Conservation (phyloP, 345 rosid genomes). For the Moricandia arvensis region DNA sequence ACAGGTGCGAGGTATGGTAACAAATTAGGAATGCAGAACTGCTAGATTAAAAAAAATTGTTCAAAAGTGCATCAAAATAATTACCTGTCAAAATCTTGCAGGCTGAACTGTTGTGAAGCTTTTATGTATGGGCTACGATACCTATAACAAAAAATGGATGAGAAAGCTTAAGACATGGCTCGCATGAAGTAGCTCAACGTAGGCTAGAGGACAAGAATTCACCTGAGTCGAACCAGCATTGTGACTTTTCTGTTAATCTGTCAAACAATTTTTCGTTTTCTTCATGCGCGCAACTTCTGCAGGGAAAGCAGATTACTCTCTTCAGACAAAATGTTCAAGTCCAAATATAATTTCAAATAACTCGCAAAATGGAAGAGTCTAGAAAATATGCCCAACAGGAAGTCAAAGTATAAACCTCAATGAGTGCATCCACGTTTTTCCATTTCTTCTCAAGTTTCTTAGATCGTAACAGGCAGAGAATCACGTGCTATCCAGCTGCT, state of each 20-base stretch:
- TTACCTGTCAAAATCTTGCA: slow-evolving; percentile 57
- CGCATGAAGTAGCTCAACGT: slow-evolving; percentile 2
- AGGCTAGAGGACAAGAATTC: slow-evolving; percentile 20
- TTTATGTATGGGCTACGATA: slow-evolving; percentile 68
- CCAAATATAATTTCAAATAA: background rate
- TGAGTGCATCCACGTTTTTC: slow-evolving; percentile 92
- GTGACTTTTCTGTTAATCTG: slow-evolving; percentile 91
- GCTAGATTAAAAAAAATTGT: slow-evolving; percentile 1
- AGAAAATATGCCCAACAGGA: slow-evolving; percentile 7
- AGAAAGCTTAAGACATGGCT: slow-evolving; percentile 18
- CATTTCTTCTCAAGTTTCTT: slow-evolving; percentile 93
- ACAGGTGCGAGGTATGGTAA: slow-evolving; percentile 1
- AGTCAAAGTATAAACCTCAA: slow-evolving; percentile 62
- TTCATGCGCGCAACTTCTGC: slow-evolving; percentile 96
- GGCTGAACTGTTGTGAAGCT: slow-evolving; percentile 52
- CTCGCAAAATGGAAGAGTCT: background rate
- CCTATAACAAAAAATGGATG: slow-evolving; percentile 43
- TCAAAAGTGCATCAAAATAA: slow-evolving; percentile 25
- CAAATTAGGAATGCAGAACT: background rate
- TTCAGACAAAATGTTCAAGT: slow-evolving; percentile 26
- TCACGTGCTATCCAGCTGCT: slow-evolving; percentile 56
- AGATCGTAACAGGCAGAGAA: slow-evolving; percentile 73
- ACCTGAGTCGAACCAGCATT: slow-evolving; percentile 70
- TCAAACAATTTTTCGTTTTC: slow-evolving; percentile 98
- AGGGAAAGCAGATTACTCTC: slow-evolving; percentile 27